These are phyloP conservation scores for Penicillium steckii DNA, from an alignment of 495 filamentous ascomycete species.

Conservation along the genomic window DNA sequence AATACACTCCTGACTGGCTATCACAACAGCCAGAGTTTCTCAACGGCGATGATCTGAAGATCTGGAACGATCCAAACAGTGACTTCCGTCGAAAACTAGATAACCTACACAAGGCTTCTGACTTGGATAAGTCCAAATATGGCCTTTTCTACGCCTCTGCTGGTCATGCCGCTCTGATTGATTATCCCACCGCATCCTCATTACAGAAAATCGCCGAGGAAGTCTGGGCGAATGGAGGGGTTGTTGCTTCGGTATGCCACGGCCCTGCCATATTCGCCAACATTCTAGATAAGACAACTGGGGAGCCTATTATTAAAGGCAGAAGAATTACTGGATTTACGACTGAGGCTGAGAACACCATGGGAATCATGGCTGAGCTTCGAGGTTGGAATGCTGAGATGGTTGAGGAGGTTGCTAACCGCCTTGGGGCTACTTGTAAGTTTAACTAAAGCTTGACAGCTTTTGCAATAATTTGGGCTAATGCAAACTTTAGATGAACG, in stretches of 20 bases:
- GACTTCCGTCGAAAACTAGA: constrained; percentile 43
- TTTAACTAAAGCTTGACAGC: constrained; percentile 1
- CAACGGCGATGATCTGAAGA: constrained; percentile 30
- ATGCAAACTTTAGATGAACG: constrained; percentile 31
- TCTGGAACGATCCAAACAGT: constrained; percentile 38
- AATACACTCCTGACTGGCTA: constrained; percentile 45
- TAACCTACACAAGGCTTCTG: constrained; percentile 31
- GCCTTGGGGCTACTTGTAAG: constrained; percentile 40
- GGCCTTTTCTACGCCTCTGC: constrained; percentile 46
- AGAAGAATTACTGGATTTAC: constrained; percentile 46
- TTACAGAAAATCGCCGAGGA: constrained; percentile 38
- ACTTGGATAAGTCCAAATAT: constrained; percentile 32
- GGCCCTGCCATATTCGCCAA: constrained; percentile 45
- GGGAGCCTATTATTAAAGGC: constrained; percentile 41
- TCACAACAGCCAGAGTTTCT: constrained; percentile 42
- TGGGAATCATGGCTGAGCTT: constrained; percentile 35
- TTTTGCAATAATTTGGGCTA: background rate
- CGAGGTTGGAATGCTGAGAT: constrained; percentile 33
- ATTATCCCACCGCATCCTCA: constrained; percentile 39
- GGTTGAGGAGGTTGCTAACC: constrained; percentile 34
- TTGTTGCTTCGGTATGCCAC: constrained; percentile 40
- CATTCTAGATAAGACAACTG: constrained; percentile 33
- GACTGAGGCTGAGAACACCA: constrained; percentile 38
- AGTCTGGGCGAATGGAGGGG: constrained; percentile 40
- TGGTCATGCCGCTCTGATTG: constrained; percentile 45